Percentiles rank a stretch among this genome's conserved stretches.
Conservation (phyloP, 1,284 basidiomycete genomes). For the Mycocalia duriaeana region DNA sequence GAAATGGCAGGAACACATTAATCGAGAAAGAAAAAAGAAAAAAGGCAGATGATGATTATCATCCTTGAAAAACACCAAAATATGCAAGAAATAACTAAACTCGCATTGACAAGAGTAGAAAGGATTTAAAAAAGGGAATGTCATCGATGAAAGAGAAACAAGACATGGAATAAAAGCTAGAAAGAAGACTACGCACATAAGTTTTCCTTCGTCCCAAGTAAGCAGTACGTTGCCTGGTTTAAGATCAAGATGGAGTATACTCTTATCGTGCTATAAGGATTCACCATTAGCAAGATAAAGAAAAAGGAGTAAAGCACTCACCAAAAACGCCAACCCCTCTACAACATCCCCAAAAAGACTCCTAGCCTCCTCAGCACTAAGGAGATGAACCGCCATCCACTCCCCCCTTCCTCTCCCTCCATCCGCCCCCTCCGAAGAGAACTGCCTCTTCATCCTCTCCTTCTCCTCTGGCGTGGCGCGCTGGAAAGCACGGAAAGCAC, state of each 20-base stretch:
- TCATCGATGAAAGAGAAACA: slow-evolving; percentile 6
- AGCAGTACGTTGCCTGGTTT: slow-evolving; percentile 92
- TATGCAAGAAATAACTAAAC: too few species aligned
- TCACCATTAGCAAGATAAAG: too few species aligned
- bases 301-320: too few species aligned
- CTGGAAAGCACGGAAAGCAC: slow-evolving; percentile 69
- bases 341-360: slow-evolving; percentile 77
- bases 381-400: slow-evolving; percentile 58
- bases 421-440: slow-evolving; percentile 30
- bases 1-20: too few species aligned
- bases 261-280: slow-evolving; percentile 83
- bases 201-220: slow-evolving; percentile 85
- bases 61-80: too few species aligned
- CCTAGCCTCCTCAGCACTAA: slow-evolving; percentile 77
- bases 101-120: too few species aligned
- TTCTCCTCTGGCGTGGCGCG: slow-evolving; percentile 58
- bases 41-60: too few species aligned
- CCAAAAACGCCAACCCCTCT: slow-evolving; percentile 76
- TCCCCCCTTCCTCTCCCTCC: slow-evolving; percentile 26
- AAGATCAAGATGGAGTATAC: slow-evolving; percentile 86
- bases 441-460: slow-evolving; percentile 38
- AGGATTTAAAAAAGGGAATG: too few species aligned
- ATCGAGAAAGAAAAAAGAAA: too few species aligned
- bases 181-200: slow-evolving; percentile 52
- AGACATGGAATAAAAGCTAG: background rate